phyloP scores from a whole-genome alignment of 768 basidiomycete genomes.

The Xanthoconium stramineum region DNA sequence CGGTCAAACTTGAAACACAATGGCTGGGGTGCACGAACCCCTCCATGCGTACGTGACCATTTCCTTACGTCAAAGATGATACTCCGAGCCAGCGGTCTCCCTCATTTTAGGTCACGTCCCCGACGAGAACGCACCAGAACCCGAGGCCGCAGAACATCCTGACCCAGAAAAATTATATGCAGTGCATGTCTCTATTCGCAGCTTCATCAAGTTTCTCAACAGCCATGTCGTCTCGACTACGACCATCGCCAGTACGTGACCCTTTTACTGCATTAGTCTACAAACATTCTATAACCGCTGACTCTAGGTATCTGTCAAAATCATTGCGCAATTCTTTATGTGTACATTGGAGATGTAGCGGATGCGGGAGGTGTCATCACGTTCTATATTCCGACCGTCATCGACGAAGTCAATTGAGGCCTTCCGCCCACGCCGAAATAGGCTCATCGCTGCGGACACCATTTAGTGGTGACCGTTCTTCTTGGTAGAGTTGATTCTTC shows the following conservation, averaged over 20 bases:
- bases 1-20: constrained; percentile 72
- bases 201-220: constrained; percentile 78
- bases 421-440: not conserved
- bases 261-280: not conserved
- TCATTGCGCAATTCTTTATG: constrained; percentile 84
- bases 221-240: constrained; percentile 78
- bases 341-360: constrained; percentile 79
- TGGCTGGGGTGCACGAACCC: constrained; percentile 77
- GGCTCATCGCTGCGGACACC: not conserved
- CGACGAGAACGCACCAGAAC: constrained; percentile 33
- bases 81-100: not conserved
- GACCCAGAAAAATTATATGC: constrained; percentile 60
- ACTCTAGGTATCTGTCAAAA: constrained; percentile 70
- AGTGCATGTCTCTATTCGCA: constrained; percentile 67
- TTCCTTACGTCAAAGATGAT: not conserved
- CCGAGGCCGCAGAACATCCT: constrained; percentile 34
- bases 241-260: constrained; percentile 77
- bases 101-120: constrained; percentile 20
- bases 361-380: constrained; percentile 84
- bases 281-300: not conserved
- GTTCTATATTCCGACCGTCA: constrained; percentile 80
- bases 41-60: constrained; percentile 38
- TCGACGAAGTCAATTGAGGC: constrained; percentile 46
- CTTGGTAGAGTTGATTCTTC: not conserved
- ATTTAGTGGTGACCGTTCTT: no score